These are phyloP conservation scores for Akanthomyces dipterigenus DNA, from an alignment of 2,329 filamentous ascomycete genomes.

Conservation along the genomic window DNA sequence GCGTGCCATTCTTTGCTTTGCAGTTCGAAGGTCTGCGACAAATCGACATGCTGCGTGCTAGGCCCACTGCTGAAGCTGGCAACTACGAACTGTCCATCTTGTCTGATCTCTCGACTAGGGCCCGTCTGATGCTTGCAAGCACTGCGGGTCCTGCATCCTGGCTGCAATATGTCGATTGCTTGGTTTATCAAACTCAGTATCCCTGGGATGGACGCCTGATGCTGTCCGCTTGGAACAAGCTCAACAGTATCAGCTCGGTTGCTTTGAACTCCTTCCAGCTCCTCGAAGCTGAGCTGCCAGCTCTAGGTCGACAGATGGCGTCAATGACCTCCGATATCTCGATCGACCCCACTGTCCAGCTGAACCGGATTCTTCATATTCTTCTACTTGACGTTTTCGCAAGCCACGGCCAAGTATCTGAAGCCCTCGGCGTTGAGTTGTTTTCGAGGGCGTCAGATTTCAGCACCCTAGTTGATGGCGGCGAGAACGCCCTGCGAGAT, in stretches of 20 bases:
- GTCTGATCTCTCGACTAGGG: constrained; percentile 33
- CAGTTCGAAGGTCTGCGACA: constrained; percentile 55
- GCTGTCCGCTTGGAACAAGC: constrained; percentile 45
- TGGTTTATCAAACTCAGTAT: constrained; percentile 34
- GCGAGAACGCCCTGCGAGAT: constrained; percentile 12
- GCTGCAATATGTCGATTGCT: constrained; percentile 41
- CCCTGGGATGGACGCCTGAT: constrained; percentile 35
- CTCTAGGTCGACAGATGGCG: constrained; percentile 50
- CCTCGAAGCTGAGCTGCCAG: constrained; percentile 58
- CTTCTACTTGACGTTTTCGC: constrained; percentile 37
- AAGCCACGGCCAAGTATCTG: constrained; percentile 30
- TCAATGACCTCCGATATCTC: constrained; percentile 42
- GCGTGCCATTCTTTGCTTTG: constrained; percentile 43
- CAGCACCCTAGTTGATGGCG: constrained; percentile 6
- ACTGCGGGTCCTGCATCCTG: constrained; percentile 30
- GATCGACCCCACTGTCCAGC: constrained; percentile 40
- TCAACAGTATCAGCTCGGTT: constrained; percentile 45
- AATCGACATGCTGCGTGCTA: constrained; percentile 35
- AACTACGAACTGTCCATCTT: constrained; percentile 40
- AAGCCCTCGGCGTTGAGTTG: constrained; percentile 21
- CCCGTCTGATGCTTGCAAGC: constrained; percentile 26
- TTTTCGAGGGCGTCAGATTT: constrained; percentile 18
- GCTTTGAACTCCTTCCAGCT: constrained; percentile 54
- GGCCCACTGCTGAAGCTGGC: constrained; percentile 7
- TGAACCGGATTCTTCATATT: constrained; percentile 42